A percentile compares a stretch with the other conserved stretches of the same genome.
phyloP scores from a whole-genome alignment of 2,329 filamentous ascomycete genomes.

The Ophiostoma fasciatum region DNA sequence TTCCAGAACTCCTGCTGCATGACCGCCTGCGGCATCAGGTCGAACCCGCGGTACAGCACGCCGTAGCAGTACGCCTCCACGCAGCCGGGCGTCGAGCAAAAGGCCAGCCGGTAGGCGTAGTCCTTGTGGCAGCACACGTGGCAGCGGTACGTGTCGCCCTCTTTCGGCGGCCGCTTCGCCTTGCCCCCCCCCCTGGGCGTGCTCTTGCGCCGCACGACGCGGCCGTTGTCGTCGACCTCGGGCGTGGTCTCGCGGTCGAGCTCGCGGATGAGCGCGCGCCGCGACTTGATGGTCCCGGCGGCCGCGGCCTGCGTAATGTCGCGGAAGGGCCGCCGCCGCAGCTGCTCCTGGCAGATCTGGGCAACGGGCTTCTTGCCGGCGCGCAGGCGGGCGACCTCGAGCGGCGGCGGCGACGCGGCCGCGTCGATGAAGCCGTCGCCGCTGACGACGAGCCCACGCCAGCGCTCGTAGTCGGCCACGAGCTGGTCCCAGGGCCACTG shows the following conservation, averaged over 20 bases:
- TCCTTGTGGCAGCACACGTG: constrained; percentile 76
- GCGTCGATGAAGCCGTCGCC: constrained; percentile 54
- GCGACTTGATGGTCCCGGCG: too few relatives aligned
- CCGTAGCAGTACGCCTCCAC: constrained; percentile 77
- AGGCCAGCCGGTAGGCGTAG: constrained; percentile 69
- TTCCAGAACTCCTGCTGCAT: constrained; percentile 74
- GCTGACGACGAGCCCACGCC: constrained; percentile 64
- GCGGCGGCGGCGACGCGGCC: constrained; percentile 50
- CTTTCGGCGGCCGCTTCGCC: constrained; percentile 31
- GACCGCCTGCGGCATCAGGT: constrained; percentile 69
- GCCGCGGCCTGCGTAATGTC: constrained; percentile 55
- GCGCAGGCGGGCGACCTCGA: constrained; percentile 53
- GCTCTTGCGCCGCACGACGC: constrained; percentile 47
- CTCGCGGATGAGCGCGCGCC: too few relatives aligned
- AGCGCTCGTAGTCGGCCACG: constrained; percentile 62
- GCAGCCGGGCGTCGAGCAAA: constrained; percentile 58
- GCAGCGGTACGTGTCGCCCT: constrained; percentile 45
- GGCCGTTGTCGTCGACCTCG: constrained; percentile 49
- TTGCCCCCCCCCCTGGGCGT: too few relatives aligned
- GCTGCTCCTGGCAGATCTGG: constrained; percentile 85
- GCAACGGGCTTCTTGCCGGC: constrained; percentile 66
- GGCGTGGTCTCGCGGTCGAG: constrained; percentile 32
- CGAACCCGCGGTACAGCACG: constrained; percentile 81
- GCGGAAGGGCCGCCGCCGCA: constrained; percentile 65
- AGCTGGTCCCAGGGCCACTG: constrained; percentile 81